Conservation (phyloP, 371 early-diverging fungal genomes). For the Synchytrium microbalum region DNA sequence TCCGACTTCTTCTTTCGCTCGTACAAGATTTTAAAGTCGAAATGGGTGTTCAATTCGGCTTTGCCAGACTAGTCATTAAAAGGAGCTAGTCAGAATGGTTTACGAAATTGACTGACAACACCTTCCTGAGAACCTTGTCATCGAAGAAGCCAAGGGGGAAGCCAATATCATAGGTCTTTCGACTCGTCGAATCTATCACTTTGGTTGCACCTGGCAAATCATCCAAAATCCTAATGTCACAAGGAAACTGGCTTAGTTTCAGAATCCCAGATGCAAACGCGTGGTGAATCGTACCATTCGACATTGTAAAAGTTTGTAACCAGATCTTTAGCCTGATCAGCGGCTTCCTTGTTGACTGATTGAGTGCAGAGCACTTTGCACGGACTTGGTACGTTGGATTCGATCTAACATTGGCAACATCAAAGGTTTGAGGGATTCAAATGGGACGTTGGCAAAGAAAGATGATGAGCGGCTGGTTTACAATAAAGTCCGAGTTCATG, state of each 20-base stretch:
- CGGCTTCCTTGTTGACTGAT: neutral
- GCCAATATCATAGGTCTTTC: slow-evolving; percentile 1
- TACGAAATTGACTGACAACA: neutral
- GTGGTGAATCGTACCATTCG: neutral
- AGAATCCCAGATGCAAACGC: neutral
- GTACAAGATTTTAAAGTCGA: neutral
- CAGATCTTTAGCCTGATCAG: neutral
- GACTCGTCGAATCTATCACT: neutral
- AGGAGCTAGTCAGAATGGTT: neutral
- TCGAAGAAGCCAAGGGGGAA: neutral
- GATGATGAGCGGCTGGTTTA: too few species aligned
- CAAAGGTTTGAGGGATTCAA: neutral
- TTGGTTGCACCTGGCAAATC: neutral
- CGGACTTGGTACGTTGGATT: neutral
- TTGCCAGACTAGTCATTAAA: neutral
- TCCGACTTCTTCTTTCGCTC: neutral
- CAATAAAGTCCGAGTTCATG: neutral
- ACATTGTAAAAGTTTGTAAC: neutral
- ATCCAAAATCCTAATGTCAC: neutral
- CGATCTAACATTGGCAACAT: neutral
- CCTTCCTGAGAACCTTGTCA: neutral
- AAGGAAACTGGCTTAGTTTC: neutral
- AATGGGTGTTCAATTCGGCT: neutral
- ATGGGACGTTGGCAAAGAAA: too few species aligned
- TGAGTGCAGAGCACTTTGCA: neutral